Conservation (phyloP, 2,329 filamentous ascomycete species). For the Malbranchea zuffiana region DNA sequence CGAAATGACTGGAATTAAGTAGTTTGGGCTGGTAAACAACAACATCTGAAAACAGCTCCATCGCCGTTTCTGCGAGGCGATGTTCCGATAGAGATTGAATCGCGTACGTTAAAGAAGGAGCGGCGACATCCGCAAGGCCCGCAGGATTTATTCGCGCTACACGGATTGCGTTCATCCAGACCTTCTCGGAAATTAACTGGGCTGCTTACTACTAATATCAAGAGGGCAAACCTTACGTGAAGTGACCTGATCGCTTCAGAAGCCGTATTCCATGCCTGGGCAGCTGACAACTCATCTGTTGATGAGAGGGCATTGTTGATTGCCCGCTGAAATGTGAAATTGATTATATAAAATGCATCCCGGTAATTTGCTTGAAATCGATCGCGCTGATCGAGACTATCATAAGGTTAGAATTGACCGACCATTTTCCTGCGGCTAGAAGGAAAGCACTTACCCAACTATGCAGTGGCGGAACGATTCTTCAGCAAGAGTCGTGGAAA, state of each 20-base stretch:
- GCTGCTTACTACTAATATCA: neutral
- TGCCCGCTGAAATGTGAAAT: constrained; percentile 28
- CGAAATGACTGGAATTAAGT: constrained; percentile 20
- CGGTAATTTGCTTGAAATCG: constrained; percentile 24
- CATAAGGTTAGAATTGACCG: constrained; percentile 3
- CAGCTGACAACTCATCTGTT: constrained; percentile 15
- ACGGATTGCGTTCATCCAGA: constrained; percentile 13
- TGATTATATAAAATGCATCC: constrained; percentile 29
- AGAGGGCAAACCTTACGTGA: constrained; percentile 22
- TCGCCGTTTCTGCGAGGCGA: constrained; percentile 23
- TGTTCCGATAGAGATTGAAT: constrained; percentile 18
- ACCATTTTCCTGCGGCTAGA: neutral
- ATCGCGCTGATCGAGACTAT: constrained; percentile 12
- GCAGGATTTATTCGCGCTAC: constrained; percentile 8
- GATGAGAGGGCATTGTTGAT: constrained; percentile 18
- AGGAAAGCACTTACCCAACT: constrained; percentile 7
- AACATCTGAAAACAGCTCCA: constrained; percentile 27
- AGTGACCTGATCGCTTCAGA: constrained; percentile 29
- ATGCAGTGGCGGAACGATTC: constrained; percentile 21
- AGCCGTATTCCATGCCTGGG: constrained; percentile 16
- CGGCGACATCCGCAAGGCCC: constrained; percentile 6
- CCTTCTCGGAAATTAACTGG: constrained; percentile 9
- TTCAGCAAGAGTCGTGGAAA: constrained; percentile 33
- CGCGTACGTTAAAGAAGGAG: constrained; percentile 9
- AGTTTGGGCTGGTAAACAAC: constrained; percentile 22